phyloP scores from a whole-genome alignment of 345 rosid genomes.

The Reutealis trisperma region DNA sequence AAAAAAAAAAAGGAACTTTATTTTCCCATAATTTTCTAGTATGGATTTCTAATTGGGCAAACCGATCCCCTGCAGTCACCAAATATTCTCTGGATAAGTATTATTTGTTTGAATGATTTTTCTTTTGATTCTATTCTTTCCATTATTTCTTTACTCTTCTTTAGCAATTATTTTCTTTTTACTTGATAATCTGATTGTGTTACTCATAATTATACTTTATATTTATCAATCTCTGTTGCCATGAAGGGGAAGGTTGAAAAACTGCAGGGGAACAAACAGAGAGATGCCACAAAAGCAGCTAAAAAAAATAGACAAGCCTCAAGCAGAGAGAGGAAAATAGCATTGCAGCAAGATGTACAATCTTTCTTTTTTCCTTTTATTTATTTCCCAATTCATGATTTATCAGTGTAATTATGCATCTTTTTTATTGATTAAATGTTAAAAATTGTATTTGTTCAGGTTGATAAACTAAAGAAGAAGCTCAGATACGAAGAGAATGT shows the following conservation, averaged over 20 bases:
- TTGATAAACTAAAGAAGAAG: slow-evolving; percentile 79
- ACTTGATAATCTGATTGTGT: neutral
- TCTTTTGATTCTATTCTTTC: neutral
- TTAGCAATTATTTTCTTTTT: neutral
- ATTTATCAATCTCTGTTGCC: neutral
- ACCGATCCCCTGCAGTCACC: neutral
- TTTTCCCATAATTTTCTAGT: neutral
- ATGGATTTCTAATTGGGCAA: neutral
- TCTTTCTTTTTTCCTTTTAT: neutral
- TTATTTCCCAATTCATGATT: neutral
- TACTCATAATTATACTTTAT: neutral
- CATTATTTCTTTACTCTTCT: neutral
- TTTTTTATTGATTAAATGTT: neutral
- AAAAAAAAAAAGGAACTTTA: neutral
- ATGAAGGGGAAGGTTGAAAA: slow-evolving; percentile 38
- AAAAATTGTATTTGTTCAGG: slow-evolving; percentile 44
- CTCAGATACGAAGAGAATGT: slow-evolving; percentile 80
- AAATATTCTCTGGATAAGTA: neutral
- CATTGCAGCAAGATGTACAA: slow-evolving; percentile 77
- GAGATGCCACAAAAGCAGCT: slow-evolving; percentile 36
- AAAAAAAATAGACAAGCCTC: slow-evolving; percentile 33
- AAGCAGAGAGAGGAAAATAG: slow-evolving; percentile 54
- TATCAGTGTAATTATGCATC: neutral
- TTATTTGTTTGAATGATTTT: neutral
- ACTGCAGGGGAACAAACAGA: slow-evolving; percentile 47